Conservation (phyloP, 129 eudicot genomes). For the Flaveria bidentis region DNA sequence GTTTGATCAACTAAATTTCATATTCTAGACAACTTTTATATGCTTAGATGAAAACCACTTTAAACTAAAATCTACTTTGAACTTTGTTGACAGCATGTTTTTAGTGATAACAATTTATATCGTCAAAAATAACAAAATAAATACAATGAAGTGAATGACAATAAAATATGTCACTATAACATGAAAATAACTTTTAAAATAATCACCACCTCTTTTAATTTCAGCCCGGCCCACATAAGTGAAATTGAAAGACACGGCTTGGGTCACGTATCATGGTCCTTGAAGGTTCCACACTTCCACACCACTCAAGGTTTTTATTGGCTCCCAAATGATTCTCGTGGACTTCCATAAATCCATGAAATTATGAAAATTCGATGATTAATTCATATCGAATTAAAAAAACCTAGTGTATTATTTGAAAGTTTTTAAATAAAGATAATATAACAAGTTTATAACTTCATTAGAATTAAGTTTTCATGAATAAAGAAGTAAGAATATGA, state of each 20-base stretch:
- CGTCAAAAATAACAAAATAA: no score
- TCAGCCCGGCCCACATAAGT: conserved; percentile 30
- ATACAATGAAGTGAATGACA: no score
- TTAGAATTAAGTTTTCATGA: not conserved
- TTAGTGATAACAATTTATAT: no score
- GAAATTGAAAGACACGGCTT: not conserved
- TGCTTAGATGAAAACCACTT: no score
- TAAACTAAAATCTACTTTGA: no score
- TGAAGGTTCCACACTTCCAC: not conserved
- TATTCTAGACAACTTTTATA: no score
- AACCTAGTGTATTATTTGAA: not conserved
- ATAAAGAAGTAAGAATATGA: not conserved
- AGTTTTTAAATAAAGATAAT: not conserved
- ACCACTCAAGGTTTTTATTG: conserved; percentile 14
- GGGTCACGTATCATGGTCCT: conserved; percentile 13
- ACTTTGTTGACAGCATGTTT: no score
- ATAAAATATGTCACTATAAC: no score
- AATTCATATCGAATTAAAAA: not conserved
- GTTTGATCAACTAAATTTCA: no score
- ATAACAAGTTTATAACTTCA: no score
- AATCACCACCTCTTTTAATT: no score
- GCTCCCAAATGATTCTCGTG: conserved; percentile 27
- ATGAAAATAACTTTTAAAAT: not conserved
- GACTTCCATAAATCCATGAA: conserved; percentile 26
- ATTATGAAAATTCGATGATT: not conserved